These are phyloP conservation scores for Amorphotheca resinae DNA, from an alignment of 495 filamentous ascomycete genomes.

Conservation along the genomic window DNA sequence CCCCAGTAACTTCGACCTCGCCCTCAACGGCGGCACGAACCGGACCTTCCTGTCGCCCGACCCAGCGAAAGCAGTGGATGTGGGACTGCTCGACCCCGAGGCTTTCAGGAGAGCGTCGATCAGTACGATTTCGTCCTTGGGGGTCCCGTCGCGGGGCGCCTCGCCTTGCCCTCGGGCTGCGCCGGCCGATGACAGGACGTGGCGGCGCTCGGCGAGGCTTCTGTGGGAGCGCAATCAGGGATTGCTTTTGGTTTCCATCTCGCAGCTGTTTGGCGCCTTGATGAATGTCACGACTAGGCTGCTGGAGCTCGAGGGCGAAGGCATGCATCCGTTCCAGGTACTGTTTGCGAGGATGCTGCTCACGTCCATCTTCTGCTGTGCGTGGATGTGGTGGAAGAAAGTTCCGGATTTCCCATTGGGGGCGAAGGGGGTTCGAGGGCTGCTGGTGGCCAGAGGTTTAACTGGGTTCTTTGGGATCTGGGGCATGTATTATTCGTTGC, in stretches of 20 bases:
- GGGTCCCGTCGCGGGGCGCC: slow-evolving; percentile 3
- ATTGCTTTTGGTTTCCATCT: slow-evolving; percentile 55
- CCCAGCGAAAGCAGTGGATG: slow-evolving; percentile 1
- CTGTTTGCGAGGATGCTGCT: slow-evolving; percentile 77
- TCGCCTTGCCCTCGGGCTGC: slow-evolving; percentile 10
- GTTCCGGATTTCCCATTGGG: slow-evolving; percentile 65
- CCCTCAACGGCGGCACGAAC: slow-evolving; percentile 14
- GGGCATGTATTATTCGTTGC: slow-evolving; percentile 62
- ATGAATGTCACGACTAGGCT: slow-evolving; percentile 83
- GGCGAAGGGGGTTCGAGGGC: slow-evolving; percentile 42
- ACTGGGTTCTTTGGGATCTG: slow-evolving; percentile 80
- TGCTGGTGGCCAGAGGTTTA: slow-evolving; percentile 58
- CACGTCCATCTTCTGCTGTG: slow-evolving; percentile 50
- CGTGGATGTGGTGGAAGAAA: slow-evolving; percentile 63
- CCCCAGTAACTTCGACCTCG: slow-evolving; percentile 15
- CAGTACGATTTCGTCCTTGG: slow-evolving; percentile 21
- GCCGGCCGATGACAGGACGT: slow-evolving; percentile 17
- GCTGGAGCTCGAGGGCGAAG: slow-evolving; percentile 60
- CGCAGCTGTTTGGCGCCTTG: slow-evolving; percentile 73
- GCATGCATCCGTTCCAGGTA: slow-evolving; percentile 80
- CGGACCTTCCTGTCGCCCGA: slow-evolving; percentile 3
- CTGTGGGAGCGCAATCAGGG: slow-evolving; percentile 51
- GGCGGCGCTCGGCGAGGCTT: slow-evolving; percentile 15
- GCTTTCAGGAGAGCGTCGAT: slow-evolving; percentile 23
- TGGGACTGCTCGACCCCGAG: slow-evolving; percentile 15